Evolutionary conservation across 805 yeast species (phyloP).

Genomic region (Scheffersomyces stipitis): DNA sequence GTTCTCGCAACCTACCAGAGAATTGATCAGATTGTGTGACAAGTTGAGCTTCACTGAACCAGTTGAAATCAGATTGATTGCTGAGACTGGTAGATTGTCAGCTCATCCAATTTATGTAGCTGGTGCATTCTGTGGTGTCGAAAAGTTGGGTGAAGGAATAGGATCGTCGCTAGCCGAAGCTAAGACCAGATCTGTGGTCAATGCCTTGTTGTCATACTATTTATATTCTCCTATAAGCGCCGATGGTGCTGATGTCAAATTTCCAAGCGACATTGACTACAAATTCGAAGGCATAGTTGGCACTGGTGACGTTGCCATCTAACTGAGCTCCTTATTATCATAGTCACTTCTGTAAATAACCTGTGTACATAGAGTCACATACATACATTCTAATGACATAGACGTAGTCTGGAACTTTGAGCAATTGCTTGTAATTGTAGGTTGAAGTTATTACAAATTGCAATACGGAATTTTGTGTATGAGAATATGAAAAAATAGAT

Average conservation of each 20-base stretch:
- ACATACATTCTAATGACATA: neutral
- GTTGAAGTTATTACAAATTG: too few relatives aligned
- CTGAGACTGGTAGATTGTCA: conserved; percentile 91
- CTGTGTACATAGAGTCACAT: neutral
- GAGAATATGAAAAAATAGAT: too few relatives aligned
- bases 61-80: conserved; percentile 69
- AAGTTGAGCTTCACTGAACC: conserved; percentile 76
- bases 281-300: conserved; percentile 43
- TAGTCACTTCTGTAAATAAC: neutral
- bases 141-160: conserved; percentile 89
- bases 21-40: conserved; percentile 72
- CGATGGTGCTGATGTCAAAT: conserved; percentile 40
- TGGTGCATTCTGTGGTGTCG: conserved; percentile 83
- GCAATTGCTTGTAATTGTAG: too few relatives aligned
- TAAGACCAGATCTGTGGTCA: conserved; percentile 86
- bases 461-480: too few relatives aligned
- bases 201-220: conserved; percentile 89
- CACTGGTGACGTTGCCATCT: conserved; percentile 45
- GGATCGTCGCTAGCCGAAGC: conserved; percentile 91
- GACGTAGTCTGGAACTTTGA: too few relatives aligned
- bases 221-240: conserved; percentile 75
- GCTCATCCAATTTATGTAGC: conserved; percentile 84
- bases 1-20: conserved; percentile 84
- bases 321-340: conserved; percentile 4
- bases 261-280: conserved; percentile 60